Evolutionary conservation across 768 basidiomycete species (phyloP), one percentile per base, ranked within the genome.

Genomic region (Leccinum variicolor): DNA sequence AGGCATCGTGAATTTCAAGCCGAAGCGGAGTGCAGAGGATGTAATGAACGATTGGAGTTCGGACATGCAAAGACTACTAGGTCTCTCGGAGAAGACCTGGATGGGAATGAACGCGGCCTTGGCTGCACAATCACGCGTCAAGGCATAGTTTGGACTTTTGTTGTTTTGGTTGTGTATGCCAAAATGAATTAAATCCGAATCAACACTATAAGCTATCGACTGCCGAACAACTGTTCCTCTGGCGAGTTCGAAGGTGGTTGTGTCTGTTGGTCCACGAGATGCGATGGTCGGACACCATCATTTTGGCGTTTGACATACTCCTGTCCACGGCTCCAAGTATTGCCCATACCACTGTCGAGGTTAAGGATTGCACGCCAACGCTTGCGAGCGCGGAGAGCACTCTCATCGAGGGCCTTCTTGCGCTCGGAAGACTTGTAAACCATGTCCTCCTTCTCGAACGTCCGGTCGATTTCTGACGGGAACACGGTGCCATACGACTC

Each of bases 1-100:
- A 3, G 95, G 94, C 4, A 83, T 98, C 54, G 84, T 99, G 55
- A 88, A 79, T 68, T 99, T 99, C 80, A 84, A 85, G 64, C 84
- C 81, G 64, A 90, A 89, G 74, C 85, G 86, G 63, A 86, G 81
- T 54, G 84, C 91, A 2, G 95, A 98, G 69, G 94, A 97, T 66
- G 88, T 94, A 6, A 89, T 99, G 87, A 98, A 98, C 69, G 92
- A 93, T 60, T 99, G 97, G 96, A 95, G 93, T 74, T 90, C 87
- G 21, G 95, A 98, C 68, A 93, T 99, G 83, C 90, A 89, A 66
- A 94, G 90, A 75, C 76, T 99, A 67, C 79, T 99, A 59, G 84
- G 89, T 17, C 74, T 97, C 43, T 91, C 94, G 14, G 97, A 99
- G 77, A 98, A 98, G 83, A 94, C 93, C n/a, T 97, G 95, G 92